Conservation (phyloP, 2,329 filamentous ascomycete species). For the Parascedosporium putredinis region DNA sequence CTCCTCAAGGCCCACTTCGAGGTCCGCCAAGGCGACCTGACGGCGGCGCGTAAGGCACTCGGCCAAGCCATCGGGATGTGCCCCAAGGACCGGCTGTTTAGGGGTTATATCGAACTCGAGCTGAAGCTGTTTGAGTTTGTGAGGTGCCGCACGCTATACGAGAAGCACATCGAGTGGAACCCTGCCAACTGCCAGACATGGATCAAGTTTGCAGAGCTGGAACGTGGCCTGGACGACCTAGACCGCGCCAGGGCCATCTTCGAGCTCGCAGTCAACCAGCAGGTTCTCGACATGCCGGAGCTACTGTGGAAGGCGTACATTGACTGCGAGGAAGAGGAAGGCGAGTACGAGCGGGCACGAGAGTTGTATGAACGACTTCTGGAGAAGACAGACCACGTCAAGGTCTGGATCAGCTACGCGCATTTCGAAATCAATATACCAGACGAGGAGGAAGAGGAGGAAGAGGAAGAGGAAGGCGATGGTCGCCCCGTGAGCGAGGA, state of each 20-base stretch:
- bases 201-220: slow-evolving; percentile 93
- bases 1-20: slow-evolving; percentile 89
- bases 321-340: slow-evolving; percentile 94
- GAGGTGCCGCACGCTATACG: slow-evolving; percentile 81
- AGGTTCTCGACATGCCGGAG: slow-evolving; percentile 90
- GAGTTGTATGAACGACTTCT: slow-evolving; percentile 81
- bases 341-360: slow-evolving; percentile 75
- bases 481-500: slow-evolving; percentile 67
- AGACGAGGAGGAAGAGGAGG: slow-evolving; percentile 53
- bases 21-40: slow-evolving; percentile 73
- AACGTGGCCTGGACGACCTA: slow-evolving; percentile 80
- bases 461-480: slow-evolving; percentile 48
- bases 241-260: slow-evolving; percentile 85
- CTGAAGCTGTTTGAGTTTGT: slow-evolving; percentile 89
- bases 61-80: slow-evolving; percentile 88
- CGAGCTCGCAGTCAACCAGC: slow-evolving; percentile 76
- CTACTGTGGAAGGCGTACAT: slow-evolving; percentile 97
- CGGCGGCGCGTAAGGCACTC: slow-evolving; percentile 74
- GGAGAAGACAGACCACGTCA: slow-evolving; percentile 94
- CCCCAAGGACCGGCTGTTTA: slow-evolving; percentile 91
- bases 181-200: slow-evolving; percentile 83
- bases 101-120: slow-evolving; percentile 86
- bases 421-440: slow-evolving; percentile 95
- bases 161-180: slow-evolving; percentile 92
- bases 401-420: slow-evolving; percentile 98